Conservation (phyloP, 768 basidiomycete species). For the Lactarius vividus region DNA sequence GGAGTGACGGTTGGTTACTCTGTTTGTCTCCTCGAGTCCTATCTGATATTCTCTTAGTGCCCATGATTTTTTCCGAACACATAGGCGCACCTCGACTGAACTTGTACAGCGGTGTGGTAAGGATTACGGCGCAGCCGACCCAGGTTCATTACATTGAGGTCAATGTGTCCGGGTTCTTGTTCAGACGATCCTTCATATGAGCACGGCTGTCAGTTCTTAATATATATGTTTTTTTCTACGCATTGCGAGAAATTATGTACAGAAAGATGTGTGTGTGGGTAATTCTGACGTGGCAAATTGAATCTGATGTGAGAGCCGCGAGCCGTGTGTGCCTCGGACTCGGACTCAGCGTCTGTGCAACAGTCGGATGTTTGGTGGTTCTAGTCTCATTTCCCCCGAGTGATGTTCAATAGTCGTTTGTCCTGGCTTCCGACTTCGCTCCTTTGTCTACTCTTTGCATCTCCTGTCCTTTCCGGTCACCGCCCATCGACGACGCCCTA, state of each 20-base stretch:
- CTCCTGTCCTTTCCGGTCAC: conserved; percentile 38
- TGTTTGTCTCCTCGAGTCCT: background rate
- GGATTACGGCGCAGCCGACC: background rate
- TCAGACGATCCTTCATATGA: background rate
- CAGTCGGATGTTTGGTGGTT: background rate
- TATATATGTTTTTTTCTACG: conserved; percentile 14
- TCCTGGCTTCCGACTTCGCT: conserved; percentile 11
- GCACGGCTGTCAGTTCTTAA: conserved; percentile 8
- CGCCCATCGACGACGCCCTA: conserved; percentile 41
- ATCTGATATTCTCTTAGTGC: conserved; percentile 17
- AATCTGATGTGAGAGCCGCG: background rate
- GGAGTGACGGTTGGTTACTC: background rate
- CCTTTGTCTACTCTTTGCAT: conserved; percentile 20
- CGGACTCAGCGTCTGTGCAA: background rate
- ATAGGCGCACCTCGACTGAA: background rate
- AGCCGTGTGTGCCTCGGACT: background rate
- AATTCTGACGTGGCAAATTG: conserved; percentile 8
- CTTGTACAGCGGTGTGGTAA: background rate
- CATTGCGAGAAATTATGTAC: background rate
- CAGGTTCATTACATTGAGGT: background rate
- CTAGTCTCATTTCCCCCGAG: background rate
- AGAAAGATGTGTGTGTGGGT: background rate
- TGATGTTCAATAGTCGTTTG: conserved; percentile 14
- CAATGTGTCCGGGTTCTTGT: conserved; percentile 7
- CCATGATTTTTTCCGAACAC: conserved; percentile 3